These are phyloP conservation scores for Grigorovia yakushimaensis DNA, from an alignment of 805 yeast species.

Conservation along the genomic window DNA sequence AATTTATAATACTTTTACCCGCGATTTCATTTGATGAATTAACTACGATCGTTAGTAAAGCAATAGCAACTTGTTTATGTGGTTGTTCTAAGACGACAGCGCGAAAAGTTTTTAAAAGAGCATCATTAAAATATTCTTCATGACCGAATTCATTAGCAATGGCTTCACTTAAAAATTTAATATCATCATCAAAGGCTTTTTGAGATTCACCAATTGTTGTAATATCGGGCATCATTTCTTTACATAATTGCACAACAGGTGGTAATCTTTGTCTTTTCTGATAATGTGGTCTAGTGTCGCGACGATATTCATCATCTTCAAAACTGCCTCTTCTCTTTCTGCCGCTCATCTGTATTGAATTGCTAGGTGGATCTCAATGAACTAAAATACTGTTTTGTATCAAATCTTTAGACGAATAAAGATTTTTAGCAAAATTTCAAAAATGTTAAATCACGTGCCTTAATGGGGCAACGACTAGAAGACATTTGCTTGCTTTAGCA, in stretches of 20 bases:
- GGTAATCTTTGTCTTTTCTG: constrained; percentile 32
- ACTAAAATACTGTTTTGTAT: neutral
- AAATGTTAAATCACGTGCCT: too few relatives aligned
- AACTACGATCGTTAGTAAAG: constrained; percentile 56
- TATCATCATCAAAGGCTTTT: constrained; percentile 45
- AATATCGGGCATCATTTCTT: constrained; percentile 40
- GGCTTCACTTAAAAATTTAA: constrained; percentile 59
- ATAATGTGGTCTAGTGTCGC: constrained; percentile 25
- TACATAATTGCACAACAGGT: constrained; percentile 38
- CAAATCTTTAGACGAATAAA: neutral
- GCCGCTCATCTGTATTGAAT: constrained; percentile 6
- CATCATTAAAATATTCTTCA: constrained; percentile 48
- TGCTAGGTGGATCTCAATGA: neutral
- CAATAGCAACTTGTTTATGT: constrained; percentile 68
- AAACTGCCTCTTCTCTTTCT: constrained; percentile 16
- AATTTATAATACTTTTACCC: constrained; percentile 62
- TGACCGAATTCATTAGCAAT: constrained; percentile 56
- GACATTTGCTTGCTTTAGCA: too few relatives aligned
- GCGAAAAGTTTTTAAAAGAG: constrained; percentile 51
- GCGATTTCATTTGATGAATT: constrained; percentile 54
- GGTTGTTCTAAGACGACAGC: constrained; percentile 83
- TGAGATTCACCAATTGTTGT: constrained; percentile 51
- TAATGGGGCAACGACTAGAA: too few relatives aligned
- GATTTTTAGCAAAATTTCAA: too few relatives aligned
- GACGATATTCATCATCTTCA: constrained; percentile 23